Evolutionary conservation across 371 early-diverging fungal genomes (phyloP), one percentile per base, ranked within the genome.

Genomic region (Circinella umbellata): DNA sequence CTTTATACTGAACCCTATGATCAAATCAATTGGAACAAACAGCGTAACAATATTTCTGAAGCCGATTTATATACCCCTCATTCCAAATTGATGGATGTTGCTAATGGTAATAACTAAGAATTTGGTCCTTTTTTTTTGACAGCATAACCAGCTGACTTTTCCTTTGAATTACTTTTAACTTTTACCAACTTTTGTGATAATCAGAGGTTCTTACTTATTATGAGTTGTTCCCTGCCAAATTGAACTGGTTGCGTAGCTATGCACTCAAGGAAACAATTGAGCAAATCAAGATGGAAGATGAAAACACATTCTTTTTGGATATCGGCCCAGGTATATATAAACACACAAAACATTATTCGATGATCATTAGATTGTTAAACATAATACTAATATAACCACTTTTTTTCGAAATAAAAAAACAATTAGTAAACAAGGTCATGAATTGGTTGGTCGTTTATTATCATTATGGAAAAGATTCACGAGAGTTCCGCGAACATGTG

Each of bases 31-130:
- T 99, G 99, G 99, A 64, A 79, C 20, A 74, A 77, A 3, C 93
- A 93, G 68, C 84, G 95, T 61, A 90, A 95, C 84, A 94, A 96
- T 72, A 89, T 98, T 37, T 85, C 91, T 64, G 79, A 79, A 14
- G 92, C 87, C 1, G 99, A 99, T 75, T 79, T 94, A 62, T 97
- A 96, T 72, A 88, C 88, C 61, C 96, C 97, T 4, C 94, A 95
- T 78, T 90, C 95, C 0, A 77, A 85, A 46, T 67, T 97, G 3
- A 76, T 96, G 80, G 91, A 94, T 68, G 76, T 87, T 47, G 75
- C 90, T 63, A 96, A 96, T 80, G 79, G 91, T 86, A 79, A 27
- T 59, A 0, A 13, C 3, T 17, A 1, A n/a, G 15, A 51, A 27
- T 2, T 27, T 27, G 27, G 27, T 27, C 27, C 27, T 27, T 27